Percentiles rank a stretch among this genome's conserved stretches.
These are phyloP conservation scores for Chlorella variabilis DNA, from an alignment of 163 green algal genomes.

Conservation along the genomic window DNA sequence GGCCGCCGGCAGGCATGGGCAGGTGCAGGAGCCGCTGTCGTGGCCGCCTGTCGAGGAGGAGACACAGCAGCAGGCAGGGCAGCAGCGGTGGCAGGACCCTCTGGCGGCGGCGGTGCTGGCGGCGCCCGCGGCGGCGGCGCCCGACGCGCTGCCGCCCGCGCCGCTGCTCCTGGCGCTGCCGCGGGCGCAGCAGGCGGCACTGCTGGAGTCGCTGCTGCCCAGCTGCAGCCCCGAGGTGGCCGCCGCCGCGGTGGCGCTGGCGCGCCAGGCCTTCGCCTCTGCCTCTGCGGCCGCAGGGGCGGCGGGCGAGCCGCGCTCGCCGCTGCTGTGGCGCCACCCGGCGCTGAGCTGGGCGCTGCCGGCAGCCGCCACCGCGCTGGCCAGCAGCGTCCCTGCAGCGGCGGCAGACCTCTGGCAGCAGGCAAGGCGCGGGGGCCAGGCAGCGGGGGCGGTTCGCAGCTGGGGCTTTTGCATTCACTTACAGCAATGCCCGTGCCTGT, in stretches of 20 bases:
- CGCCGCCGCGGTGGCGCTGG: background rate
- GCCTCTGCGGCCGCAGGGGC: background rate
- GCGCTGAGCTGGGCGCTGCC: slow-evolving; percentile 25
- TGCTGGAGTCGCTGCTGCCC: slow-evolving; percentile 3
- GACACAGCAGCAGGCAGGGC: background rate
- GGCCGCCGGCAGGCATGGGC: no score
- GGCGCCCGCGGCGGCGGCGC: background rate
- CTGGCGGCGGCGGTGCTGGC: background rate
- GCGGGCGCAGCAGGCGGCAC: background rate
- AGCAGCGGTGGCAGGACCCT: background rate
- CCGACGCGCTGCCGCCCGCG: background rate
- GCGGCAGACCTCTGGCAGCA: slow-evolving; percentile 20
- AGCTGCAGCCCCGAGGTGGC: slow-evolving; percentile 2
- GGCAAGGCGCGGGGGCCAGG: background rate
- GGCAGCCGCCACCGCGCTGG: slow-evolving; percentile 5
- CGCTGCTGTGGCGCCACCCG: slow-evolving; percentile 1
- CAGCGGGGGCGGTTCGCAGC: no score
- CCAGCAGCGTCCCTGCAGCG: background rate
- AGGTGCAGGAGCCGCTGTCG: background rate
- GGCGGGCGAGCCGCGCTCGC: background rate
- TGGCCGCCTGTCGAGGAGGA: background rate
- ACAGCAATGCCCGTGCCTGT: no score
- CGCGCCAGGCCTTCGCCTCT: background rate
- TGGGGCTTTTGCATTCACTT: no score
- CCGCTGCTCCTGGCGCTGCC: slow-evolving; percentile 1